Evolutionary conservation across 2,329 filamentous ascomycete genomes (phyloP).

Genomic region (Graphilbum fragrans): DNA sequence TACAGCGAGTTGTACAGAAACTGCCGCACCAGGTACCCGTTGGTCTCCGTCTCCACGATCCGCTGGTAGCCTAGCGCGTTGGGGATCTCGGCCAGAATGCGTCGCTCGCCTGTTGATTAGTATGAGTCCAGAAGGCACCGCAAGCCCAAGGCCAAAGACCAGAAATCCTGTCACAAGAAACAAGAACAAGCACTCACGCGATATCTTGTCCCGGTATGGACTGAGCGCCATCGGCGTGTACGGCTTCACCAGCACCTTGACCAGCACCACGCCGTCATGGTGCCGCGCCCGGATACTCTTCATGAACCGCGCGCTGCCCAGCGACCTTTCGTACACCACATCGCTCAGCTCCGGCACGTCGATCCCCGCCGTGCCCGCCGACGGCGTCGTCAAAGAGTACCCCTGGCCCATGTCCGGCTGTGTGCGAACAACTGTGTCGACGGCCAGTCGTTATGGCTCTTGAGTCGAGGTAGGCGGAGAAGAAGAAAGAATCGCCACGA

Average conservation of each 20-base stretch:
- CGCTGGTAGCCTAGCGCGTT: constrained; percentile 87
- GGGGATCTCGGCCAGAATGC: constrained; percentile 66
- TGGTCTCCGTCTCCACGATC: constrained; percentile 80
- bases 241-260: constrained; percentile 91
- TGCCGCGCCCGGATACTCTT: constrained; percentile 88
- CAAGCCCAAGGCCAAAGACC: background rate
- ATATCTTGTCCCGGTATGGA: constrained; percentile 64
- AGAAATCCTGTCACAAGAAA: background rate
- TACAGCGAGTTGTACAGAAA: constrained; percentile 95
- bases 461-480: background rate
- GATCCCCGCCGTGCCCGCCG: constrained; percentile 83
- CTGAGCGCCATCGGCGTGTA: constrained; percentile 72
- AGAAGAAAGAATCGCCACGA: too few species aligned
- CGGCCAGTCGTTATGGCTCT: background rate
- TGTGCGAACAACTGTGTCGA: too few species aligned
- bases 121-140: background rate
- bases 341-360: constrained; percentile 88
- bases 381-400: constrained; percentile 86
- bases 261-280: constrained; percentile 80
- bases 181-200: constrained; percentile 39
- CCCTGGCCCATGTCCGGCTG: constrained; percentile 75
- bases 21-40: constrained; percentile 87
- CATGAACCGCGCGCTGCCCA: constrained; percentile 90
- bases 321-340: constrained; percentile 79
- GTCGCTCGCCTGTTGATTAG: constrained; percentile 56